phyloP scores from a whole-genome alignment of 441 rosid genomes.

The Croton setiger region DNA sequence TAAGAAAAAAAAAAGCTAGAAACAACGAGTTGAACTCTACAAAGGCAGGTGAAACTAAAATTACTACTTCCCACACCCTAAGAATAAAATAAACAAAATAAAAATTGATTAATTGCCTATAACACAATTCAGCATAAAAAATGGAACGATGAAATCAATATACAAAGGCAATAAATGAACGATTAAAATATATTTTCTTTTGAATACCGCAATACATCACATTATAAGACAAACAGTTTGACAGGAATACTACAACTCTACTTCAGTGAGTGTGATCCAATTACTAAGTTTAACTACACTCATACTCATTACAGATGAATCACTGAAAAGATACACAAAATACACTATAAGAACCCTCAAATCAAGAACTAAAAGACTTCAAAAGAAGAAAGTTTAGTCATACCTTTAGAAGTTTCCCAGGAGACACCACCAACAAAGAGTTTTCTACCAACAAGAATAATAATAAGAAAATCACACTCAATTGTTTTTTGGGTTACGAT shows the following conservation, averaged over 20 bases:
- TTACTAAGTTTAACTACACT: not conserved
- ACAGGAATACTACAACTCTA: not conserved
- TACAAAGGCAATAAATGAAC: too few species aligned
- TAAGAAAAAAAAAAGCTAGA: too few species aligned
- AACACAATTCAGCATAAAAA: not conserved
- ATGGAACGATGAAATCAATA: too few species aligned
- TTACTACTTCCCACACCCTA: not conserved
- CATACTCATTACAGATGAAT: too few species aligned
- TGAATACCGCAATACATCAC: not conserved
- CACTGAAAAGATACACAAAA: not conserved
- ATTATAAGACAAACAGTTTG: not conserved
- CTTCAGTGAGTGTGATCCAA: not conserved
- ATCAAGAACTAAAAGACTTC: not conserved
- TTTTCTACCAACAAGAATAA: slow-evolving; percentile 26
- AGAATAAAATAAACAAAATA: not conserved
- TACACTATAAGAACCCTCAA: not conserved
- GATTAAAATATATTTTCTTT: not conserved
- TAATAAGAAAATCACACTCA: slow-evolving; percentile 11
- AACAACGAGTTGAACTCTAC: not conserved
- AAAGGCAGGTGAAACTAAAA: not conserved
- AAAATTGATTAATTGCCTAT: not conserved
- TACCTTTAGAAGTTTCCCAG: slow-evolving; percentile 34
- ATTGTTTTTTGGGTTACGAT: not conserved
- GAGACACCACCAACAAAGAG: slow-evolving; percentile 39
- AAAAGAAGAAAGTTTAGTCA: not conserved